phyloP scores from a whole-genome alignment of 768 basidiomycete species.

The Rubroboletus pulcherrimus region DNA sequence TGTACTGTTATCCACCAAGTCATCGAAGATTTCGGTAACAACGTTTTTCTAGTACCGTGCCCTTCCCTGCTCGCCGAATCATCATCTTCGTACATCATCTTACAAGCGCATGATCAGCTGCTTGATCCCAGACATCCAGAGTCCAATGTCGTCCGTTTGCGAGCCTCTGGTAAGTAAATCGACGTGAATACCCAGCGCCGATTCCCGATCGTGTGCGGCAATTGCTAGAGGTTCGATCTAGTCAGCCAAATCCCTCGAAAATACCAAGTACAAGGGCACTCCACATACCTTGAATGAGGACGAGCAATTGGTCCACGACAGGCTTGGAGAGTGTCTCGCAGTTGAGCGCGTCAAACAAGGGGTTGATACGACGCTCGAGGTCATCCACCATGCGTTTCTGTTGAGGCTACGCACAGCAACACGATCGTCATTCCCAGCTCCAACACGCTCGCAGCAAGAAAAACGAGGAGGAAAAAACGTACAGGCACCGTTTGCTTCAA shows the following conservation, averaged over 20 bases:
- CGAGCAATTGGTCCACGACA: slow-evolving; percentile 67
- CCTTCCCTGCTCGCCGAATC: background rate
- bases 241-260: background rate
- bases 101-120: slow-evolving; percentile 75
- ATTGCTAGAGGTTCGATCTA: slow-evolving; percentile 54
- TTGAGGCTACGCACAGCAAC: slow-evolving; percentile 51
- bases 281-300: slow-evolving; percentile 68
- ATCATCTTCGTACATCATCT: background rate
- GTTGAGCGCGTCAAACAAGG: slow-evolving; percentile 89
- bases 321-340: slow-evolving; percentile 74
- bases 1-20: background rate
- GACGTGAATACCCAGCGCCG: slow-evolving; percentile 79
- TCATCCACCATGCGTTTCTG: slow-evolving; percentile 86
- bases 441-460: background rate
- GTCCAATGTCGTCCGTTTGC: slow-evolving; percentile 75
- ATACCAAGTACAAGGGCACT: slow-evolving; percentile 14
- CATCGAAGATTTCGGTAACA: background rate
- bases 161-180: slow-evolving; percentile 79
- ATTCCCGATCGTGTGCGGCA: slow-evolving; percentile 69
- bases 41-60: background rate
- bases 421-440: background rate
- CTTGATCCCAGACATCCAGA: slow-evolving; percentile 90
- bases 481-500: slow-evolving; percentile 78
- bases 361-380: slow-evolving; percentile 79
- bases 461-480: slow-evolving; percentile 24